These are phyloP conservation scores for Erythrophleum fordii DNA, from an alignment of 306 rosid genomes.

Conservation along the genomic window DNA sequence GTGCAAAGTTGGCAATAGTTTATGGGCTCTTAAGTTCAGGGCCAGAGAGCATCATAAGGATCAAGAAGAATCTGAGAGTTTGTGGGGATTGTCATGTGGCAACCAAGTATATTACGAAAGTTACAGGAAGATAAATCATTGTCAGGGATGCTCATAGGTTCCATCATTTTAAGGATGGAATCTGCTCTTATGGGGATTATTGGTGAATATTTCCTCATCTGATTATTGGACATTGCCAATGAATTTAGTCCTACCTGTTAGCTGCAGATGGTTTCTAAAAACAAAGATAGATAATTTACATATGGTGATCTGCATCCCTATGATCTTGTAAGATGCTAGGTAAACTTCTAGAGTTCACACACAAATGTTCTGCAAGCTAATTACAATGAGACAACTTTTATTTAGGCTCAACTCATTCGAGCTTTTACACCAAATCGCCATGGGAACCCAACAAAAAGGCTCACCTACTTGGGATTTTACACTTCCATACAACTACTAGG, in stretches of 20 bases:
- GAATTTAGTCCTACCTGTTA: background rate
- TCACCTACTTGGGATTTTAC: too few species aligned
- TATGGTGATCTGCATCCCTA: background rate
- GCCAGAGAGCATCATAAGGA: conserved; percentile 40
- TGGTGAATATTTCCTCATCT: conserved; percentile 36
- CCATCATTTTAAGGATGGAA: conserved; percentile 52
- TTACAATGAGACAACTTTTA: too few species aligned
- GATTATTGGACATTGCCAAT: background rate
- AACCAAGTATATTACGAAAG: conserved; percentile 48
- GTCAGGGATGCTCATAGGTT: conserved; percentile 52
- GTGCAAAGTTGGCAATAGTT: conserved; percentile 57
- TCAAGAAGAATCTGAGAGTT: conserved; percentile 52
- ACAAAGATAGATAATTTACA: background rate
- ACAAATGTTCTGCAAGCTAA: too few species aligned
- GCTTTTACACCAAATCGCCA: too few species aligned
- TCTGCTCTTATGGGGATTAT: conserved; percentile 55
- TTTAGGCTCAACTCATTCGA: too few species aligned
- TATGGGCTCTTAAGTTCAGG: conserved; percentile 42
- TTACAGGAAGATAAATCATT: conserved; percentile 48
- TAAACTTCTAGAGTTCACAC: too few species aligned
- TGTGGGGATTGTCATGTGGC: conserved; percentile 55
- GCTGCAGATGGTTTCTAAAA: background rate
- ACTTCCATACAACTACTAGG: too few species aligned
- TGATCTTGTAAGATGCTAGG: background rate
- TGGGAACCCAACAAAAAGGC: too few species aligned